phyloP scores from a whole-genome alignment of 106 monocot species.

The Dendrobium huoshanense region DNA sequence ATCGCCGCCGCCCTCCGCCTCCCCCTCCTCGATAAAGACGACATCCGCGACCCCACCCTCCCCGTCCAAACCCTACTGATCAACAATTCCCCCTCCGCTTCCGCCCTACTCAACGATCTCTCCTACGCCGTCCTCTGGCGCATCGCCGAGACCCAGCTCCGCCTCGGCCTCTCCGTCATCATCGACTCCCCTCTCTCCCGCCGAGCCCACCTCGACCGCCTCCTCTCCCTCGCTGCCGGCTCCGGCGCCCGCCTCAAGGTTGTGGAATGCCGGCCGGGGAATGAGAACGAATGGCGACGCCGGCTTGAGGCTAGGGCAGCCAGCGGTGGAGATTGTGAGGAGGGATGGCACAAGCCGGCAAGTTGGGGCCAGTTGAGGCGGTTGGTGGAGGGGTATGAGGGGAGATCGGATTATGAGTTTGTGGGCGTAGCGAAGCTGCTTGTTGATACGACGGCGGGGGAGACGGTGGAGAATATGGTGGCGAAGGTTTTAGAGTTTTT shows the following conservation, averaged over 20 bases:
- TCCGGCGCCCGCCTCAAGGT: slow-evolving; percentile 30
- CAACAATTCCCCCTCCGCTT: background rate
- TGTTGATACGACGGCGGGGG: slow-evolving; percentile 38
- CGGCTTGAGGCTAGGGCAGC: slow-evolving; percentile 51
- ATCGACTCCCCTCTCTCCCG: slow-evolving; percentile 83
- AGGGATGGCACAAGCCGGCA: slow-evolving; percentile 67
- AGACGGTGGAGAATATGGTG: slow-evolving; percentile 16
- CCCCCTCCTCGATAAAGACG: slow-evolving; percentile 98
- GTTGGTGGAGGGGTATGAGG: slow-evolving; percentile 53
- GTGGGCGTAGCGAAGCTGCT: slow-evolving; percentile 39
- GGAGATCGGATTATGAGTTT: slow-evolving; percentile 49
- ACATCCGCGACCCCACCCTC: slow-evolving; percentile 68
- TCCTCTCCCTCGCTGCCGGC: slow-evolving; percentile 19
- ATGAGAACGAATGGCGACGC: slow-evolving; percentile 64
- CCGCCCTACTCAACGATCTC: slow-evolving; percentile 71
- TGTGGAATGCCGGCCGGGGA: slow-evolving; percentile 64
- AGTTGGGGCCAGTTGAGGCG: slow-evolving; percentile 52
- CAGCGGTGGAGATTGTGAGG: background rate
- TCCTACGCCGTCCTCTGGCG: slow-evolving; percentile 72
- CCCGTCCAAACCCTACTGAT: slow-evolving; percentile 25
- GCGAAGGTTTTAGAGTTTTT: slow-evolving; percentile 40
- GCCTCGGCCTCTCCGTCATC: slow-evolving; percentile 53
- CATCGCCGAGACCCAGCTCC: slow-evolving; percentile 47
- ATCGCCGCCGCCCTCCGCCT: slow-evolving; percentile 43
- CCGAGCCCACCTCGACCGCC: slow-evolving; percentile 46